Conservation (phyloP, 768 basidiomycete species). For the Auriscalpium orientale region DNA sequence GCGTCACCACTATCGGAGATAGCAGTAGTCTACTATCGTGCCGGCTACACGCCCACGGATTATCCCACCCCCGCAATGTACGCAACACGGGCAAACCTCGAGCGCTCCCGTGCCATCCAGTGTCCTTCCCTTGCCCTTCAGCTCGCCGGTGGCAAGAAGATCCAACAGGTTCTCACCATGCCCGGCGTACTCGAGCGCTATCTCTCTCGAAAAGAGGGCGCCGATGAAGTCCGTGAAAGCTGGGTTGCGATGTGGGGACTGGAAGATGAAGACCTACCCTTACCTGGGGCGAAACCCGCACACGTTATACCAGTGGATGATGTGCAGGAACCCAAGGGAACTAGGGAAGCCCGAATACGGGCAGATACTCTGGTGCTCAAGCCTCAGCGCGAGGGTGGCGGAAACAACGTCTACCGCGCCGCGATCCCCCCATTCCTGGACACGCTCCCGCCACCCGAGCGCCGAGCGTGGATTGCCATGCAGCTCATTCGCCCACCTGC, state of each 20-base stretch:
- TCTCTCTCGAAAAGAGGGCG: conserved; percentile 38
- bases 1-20: conserved; percentile 50
- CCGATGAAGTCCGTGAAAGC: conserved; percentile 54
- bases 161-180: conserved; percentile 80
- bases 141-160: conserved; percentile 93
- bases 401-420: conserved; percentile 88
- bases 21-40: conserved; percentile 84
- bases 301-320: neutral
- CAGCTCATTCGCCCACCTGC: conserved; percentile 77
- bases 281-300: neutral
- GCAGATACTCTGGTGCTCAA: conserved; percentile 74
- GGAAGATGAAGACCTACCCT: conserved; percentile 26
- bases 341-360: conserved; percentile 42
- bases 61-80: conserved; percentile 64
- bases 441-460: conserved; percentile 47
- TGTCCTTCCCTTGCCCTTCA: conserved; percentile 89
- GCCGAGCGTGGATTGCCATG: conserved; percentile 94
- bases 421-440: conserved; percentile 77
- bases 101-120: conserved; percentile 81
- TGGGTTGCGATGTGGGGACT: conserved; percentile 92
- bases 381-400: conserved; percentile 96
- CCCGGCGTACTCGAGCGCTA: conserved; percentile 71
- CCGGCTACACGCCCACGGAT: conserved; percentile 81
- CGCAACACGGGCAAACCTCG: conserved; percentile 66
- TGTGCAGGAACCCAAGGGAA: conserved; percentile 21